A percentile compares a stretch with the other conserved stretches of the same genome.
These are phyloP conservation scores for Nephelium lappaceum DNA, from an alignment of 345 rosid genomes.

Conservation along the genomic window DNA sequence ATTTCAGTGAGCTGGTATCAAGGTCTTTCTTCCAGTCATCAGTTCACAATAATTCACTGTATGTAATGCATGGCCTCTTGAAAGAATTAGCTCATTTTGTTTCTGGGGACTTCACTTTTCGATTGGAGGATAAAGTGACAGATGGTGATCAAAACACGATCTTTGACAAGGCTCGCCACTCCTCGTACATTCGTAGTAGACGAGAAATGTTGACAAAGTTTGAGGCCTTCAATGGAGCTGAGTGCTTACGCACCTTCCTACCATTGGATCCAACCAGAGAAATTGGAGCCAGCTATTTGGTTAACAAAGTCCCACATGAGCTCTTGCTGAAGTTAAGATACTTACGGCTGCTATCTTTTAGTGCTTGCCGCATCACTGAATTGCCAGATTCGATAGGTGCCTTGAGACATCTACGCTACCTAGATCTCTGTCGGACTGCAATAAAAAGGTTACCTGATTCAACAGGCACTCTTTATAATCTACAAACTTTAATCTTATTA, in stretches of 20 bases:
- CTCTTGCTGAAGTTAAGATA: constrained; percentile 14
- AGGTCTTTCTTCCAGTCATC: constrained; percentile 20
- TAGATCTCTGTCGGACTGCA: constrained; percentile 19
- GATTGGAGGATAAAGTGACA: not conserved
- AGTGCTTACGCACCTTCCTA: constrained; percentile 22
- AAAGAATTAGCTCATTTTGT: constrained; percentile 23
- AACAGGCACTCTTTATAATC: constrained; percentile 7
- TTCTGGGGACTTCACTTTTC: constrained; percentile 19
- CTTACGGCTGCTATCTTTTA: constrained; percentile 14
- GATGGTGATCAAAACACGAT: not conserved
- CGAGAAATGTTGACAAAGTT: constrained; percentile 7
- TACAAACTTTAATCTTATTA: constrained; percentile 21
- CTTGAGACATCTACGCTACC: constrained; percentile 18
- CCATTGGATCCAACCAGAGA: constrained; percentile 19
- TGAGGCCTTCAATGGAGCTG: constrained; percentile 15
- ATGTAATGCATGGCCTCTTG: constrained; percentile 25
- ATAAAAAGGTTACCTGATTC: constrained; percentile 5
- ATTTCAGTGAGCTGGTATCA: constrained; percentile 12
- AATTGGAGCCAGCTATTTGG: constrained; percentile 10
- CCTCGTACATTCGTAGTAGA: constrained; percentile 9
- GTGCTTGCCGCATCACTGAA: constrained; percentile 10
- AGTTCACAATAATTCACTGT: not conserved
- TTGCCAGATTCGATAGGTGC: constrained; percentile 21
- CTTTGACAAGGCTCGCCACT: constrained; percentile 24
- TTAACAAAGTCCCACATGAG: constrained; percentile 7